phyloP scores from a whole-genome alignment of 176 grass and related monocot genomes.

The Carex parvula region DNA sequence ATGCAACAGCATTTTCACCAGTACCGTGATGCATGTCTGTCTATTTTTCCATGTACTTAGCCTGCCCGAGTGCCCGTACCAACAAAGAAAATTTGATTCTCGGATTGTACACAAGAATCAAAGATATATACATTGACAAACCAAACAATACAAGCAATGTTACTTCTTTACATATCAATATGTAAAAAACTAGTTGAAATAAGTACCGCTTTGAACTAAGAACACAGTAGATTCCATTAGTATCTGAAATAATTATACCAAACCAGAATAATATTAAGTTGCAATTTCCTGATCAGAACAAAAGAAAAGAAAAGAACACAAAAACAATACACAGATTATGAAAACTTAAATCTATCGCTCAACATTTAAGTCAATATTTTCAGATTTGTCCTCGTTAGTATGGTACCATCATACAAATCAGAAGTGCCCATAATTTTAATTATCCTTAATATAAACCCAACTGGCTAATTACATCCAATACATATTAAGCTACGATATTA shows the following conservation, averaged over 20 bases:
- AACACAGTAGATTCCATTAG: conserved; percentile 46
- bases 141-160: neutral
- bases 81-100: neutral
- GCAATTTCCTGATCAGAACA: neutral
- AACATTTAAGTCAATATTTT: neutral
- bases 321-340: neutral
- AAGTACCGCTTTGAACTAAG: conserved; percentile 64
- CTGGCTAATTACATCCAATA: too few species aligned
- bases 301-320: neutral
- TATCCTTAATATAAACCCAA: neutral
- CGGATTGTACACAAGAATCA: neutral
- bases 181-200: neutral
- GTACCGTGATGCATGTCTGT: neutral
- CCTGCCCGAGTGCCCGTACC: too few species aligned
- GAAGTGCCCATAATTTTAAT: neutral
- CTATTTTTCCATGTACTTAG: neutral
- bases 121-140: neutral
- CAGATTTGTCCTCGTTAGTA: neutral
- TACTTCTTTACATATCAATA: too few species aligned
- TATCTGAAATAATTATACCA: conserved; percentile 47
- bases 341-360: neutral
- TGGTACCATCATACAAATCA: neutral
- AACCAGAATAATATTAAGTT: conserved; percentile 6
- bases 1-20: neutral
- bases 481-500: too few species aligned